Evolutionary conservation across 441 rosid species (phyloP).

Genomic region (Raphanus hybrid): DNA sequence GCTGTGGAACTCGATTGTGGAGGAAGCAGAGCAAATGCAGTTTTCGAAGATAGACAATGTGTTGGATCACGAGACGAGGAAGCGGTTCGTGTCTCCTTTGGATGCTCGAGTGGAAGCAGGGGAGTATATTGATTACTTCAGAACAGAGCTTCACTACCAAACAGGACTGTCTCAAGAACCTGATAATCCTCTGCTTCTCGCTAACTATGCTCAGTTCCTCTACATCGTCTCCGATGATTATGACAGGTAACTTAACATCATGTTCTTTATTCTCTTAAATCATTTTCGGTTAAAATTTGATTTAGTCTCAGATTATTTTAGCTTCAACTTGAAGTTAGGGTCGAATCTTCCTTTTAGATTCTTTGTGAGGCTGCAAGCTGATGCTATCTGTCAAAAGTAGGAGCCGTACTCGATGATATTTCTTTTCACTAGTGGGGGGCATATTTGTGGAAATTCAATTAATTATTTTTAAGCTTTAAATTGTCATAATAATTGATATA

Average conservation of each 20-base stretch:
- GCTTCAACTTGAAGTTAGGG: constrained; percentile 10
- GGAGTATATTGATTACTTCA: constrained; percentile 55
- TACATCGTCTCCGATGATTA: constrained; percentile 69
- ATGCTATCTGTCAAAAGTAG: constrained; percentile 33
- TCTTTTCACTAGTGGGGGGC: constrained; percentile 32
- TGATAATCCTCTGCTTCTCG: constrained; percentile 66
- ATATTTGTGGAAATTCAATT: constrained; percentile 3
- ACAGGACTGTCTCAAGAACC: constrained; percentile 62
- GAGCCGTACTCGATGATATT: constrained; percentile 31
- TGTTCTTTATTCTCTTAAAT: too few relatives aligned
- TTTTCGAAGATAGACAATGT: constrained; percentile 45
- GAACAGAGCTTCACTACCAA: constrained; percentile 69
- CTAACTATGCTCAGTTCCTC: constrained; percentile 91
- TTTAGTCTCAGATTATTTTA: not conserved
- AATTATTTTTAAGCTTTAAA: not conserved
- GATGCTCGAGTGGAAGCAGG: constrained; percentile 59
- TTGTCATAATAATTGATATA: constrained; percentile 14
- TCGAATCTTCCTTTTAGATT: constrained; percentile 34
- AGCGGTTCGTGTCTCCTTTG: constrained; percentile 63
- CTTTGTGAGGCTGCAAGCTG: constrained; percentile 28
- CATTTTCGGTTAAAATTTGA: not conserved
- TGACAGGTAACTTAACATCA: constrained; percentile 56
- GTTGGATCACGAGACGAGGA: constrained; percentile 63
- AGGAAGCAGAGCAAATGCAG: constrained; percentile 69
- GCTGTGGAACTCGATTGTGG: constrained; percentile 71